Percentiles rank a stretch among this genome's conserved stretches.
Conservation (phyloP, 805 yeast genomes). For the Candida ortonii region DNA sequence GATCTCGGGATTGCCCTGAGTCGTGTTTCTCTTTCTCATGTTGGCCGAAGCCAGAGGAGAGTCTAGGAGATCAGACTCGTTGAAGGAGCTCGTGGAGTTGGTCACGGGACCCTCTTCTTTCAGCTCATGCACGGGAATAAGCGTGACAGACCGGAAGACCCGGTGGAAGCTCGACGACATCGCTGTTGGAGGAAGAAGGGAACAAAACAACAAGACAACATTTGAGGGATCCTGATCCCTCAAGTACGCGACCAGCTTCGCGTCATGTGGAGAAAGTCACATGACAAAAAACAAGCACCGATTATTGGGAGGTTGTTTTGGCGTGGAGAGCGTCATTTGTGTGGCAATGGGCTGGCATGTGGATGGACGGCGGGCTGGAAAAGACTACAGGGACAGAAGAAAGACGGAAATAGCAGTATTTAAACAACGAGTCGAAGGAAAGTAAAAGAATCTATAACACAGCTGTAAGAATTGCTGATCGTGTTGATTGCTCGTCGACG, state of each 20-base stretch:
- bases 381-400: too few species aligned
- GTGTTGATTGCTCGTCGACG: too few species aligned
- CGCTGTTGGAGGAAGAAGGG: not conserved
- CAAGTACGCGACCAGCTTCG: too few species aligned
- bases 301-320: too few species aligned
- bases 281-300: too few species aligned
- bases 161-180: slow-evolving; percentile 9
- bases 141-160: slow-evolving; percentile 15
- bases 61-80: slow-evolving; percentile 18
- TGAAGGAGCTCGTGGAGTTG: slow-evolving; percentile 16
- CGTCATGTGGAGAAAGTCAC: too few species aligned
- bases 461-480: too few species aligned
- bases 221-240: not conserved
- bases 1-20: not conserved
- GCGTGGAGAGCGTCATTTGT: too few species aligned
- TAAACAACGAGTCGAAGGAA: too few species aligned
- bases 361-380: too few species aligned
- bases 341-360: too few species aligned
- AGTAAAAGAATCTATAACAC: not conserved
- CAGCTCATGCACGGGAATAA: slow-evolving; percentile 16
- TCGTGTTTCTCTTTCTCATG: slow-evolving; percentile 8
- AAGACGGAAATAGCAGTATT: too few species aligned
- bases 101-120: slow-evolving; percentile 11
- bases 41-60: slow-evolving; percentile 18
- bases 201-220: not conserved